Conservation (phyloP, 352 stramenopile species). For the Globisporangium viniferum region DNA sequence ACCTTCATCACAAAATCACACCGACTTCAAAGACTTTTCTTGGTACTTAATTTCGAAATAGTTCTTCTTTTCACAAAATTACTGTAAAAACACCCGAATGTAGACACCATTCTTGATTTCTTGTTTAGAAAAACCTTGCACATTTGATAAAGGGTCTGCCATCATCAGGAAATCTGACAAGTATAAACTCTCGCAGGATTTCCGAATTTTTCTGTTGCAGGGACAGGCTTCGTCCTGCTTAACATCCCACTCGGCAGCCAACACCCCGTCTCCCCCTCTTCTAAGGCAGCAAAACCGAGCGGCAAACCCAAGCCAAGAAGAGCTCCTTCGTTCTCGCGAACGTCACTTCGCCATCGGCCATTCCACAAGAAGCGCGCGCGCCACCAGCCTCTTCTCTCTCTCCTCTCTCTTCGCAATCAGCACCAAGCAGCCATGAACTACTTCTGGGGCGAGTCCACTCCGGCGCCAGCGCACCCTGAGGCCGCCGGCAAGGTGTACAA, state of each 20-base stretch:
- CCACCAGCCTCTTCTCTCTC: neutral
- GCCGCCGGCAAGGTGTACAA: constrained; percentile 34
- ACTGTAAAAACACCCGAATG: neutral
- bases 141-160: neutral
- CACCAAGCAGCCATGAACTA: constrained; percentile 20
- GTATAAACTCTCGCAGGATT: neutral
- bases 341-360: neutral
- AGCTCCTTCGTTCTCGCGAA: too few species aligned
- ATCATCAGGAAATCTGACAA: neutral
- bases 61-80: neutral
- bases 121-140: neutral
- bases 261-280: neutral
- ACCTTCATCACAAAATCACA: too few species aligned
- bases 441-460: constrained; percentile 17
- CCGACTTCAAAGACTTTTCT: neutral
- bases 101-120: neutral
- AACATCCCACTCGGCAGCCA: neutral
- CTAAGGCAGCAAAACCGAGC: neutral
- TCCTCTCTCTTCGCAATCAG: neutral
- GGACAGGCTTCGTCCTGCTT: neutral
- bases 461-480: constrained; percentile 3
- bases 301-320: neutral
- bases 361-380: constrained; percentile 5
- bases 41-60: neutral
- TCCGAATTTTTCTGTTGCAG: neutral